Base-by-base conservation (phyloP, 202 grass and related monocot genomes). In the Eragrostis tef region DNA sequence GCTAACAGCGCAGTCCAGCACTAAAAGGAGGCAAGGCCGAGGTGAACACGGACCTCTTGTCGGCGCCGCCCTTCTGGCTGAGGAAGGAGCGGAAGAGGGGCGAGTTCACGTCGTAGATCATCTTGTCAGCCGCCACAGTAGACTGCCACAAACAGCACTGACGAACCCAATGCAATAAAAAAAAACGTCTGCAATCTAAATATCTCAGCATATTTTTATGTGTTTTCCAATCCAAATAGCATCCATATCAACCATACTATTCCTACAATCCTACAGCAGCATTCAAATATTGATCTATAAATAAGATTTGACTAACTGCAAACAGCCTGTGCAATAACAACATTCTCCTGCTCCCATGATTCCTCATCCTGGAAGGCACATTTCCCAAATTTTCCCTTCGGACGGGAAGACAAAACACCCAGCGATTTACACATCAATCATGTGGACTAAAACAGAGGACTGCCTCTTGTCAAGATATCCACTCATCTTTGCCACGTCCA, bases 41-140 rank as follows among this genome's bases (percentile, higher is more conserved):
- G 50, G 44, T 16, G 46, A 3, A 21, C n/a, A n/a, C 61, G 9
- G 2, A 79, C 76, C 76, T 79, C 62, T 24, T 79, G 61, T 79
- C 76, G 73, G 83, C 65, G 36, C 88, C 65, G 0, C 83, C 88
- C 83, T 90, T 90, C 73, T 90, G 88, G 88, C 83, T 90, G 73
- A 90, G 83, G 79, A 90, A 83, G 83, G 88, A 90, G 9, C 83
- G 88, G 79, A 90, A 90, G 58, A 86, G 88, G 13, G 73, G 79
- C 9, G 83, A 86, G 64, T 86, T 86, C 64, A 90, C 88, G 83
- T 90, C 83, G 83, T 90, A 90, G 57, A 90, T 90, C 88, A 86
- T 90, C 29, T 80, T 84, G 19, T 84, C 29, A 10, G 29, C 26
- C 47, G 15, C 43, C 39, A n/a, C n/a, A n/a, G n/a, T n/a, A n/a